phyloP scores from a whole-genome alignment of 23 red algal genomes.

The Gracilariopsis chorda region DNA sequence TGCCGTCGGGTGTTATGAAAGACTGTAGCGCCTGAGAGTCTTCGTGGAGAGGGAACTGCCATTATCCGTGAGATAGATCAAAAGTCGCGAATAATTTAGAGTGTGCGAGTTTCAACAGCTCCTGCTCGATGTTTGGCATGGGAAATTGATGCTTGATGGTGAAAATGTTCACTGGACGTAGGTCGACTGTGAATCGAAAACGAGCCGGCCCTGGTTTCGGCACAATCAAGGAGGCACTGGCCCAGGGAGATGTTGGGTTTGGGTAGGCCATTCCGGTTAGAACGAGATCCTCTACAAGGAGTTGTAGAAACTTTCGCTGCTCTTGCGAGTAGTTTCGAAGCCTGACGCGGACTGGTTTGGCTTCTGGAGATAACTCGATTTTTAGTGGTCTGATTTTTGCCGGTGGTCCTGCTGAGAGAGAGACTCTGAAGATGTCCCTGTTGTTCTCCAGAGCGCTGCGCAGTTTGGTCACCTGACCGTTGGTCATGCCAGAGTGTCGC shows the following conservation, averaged over 20 bases:
- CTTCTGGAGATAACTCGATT: background rate
- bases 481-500: background rate
- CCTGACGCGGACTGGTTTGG: constrained; percentile 19
- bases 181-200: constrained; percentile 15
- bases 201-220: constrained; percentile 3
- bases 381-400: background rate
- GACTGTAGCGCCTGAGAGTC: constrained; percentile 32
- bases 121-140: constrained; percentile 28
- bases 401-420: constrained; percentile 17
- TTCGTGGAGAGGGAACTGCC: constrained; percentile 6
- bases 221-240: constrained; percentile 28
- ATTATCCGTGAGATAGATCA: too few relatives aligned
- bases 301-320: background rate
- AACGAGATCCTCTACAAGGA: background rate
- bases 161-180: constrained; percentile 12
- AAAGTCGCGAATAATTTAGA: constrained; percentile 50
- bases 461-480: background rate
- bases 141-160: background rate
- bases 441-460: background rate
- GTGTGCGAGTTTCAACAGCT: background rate
- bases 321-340: constrained; percentile 32
- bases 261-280: background rate
- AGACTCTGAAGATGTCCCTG: constrained; percentile 1
- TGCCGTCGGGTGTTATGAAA: constrained; percentile 39
- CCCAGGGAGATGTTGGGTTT: constrained; percentile 31